Evolutionary conservation across 139 green algal genomes (phyloP).

Genomic region (Chlorella sp.): DNA sequence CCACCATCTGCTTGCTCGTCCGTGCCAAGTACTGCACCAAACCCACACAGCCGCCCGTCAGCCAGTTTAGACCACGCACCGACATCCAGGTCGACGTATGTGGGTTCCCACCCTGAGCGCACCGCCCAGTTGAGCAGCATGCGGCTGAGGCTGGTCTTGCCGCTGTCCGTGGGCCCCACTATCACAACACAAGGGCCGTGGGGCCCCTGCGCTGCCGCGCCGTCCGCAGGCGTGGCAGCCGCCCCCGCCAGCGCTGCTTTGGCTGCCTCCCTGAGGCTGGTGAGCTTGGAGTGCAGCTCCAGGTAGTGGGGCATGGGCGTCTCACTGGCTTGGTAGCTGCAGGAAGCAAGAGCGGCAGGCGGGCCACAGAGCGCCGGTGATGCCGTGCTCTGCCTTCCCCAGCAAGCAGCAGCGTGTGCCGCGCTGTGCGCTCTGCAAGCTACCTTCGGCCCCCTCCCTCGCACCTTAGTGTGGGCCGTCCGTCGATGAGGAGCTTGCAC

Average conservation of each 20-base stretch:
- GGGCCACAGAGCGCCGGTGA: too few species aligned
- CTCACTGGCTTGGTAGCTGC: constrained; percentile 71
- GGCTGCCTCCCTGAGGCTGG: constrained; percentile 40
- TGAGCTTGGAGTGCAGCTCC: constrained; percentile 68
- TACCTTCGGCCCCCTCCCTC: constrained; percentile 6
- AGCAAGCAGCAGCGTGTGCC: too few species aligned
- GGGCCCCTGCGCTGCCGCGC: background rate
- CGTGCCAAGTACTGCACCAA: too few species aligned
- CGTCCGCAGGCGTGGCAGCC: background rate
- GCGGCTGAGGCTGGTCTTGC: constrained; percentile 80
- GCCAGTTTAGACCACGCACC: constrained; percentile 29
- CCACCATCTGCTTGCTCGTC: too few species aligned
- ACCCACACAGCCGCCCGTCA: background rate
- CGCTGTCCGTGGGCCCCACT: constrained; percentile 76
- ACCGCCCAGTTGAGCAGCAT: constrained; percentile 88
- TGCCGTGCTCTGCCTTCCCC: too few species aligned
- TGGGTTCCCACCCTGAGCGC: constrained; percentile 56
- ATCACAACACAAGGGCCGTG: constrained; percentile 55
- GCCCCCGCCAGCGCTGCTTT: too few species aligned
- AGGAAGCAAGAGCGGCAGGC: background rate
- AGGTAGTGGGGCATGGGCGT: constrained; percentile 79
- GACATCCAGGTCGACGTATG: constrained; percentile 86
- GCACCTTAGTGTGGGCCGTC: constrained; percentile 44
- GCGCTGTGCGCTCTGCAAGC: too few species aligned
- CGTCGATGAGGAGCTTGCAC: constrained; percentile 47